A percentile compares a stretch with the other conserved stretches of the same genome.
Conservation (phyloP, 192 early-diverging fungal genomes). For the Coemansia sp. region DNA sequence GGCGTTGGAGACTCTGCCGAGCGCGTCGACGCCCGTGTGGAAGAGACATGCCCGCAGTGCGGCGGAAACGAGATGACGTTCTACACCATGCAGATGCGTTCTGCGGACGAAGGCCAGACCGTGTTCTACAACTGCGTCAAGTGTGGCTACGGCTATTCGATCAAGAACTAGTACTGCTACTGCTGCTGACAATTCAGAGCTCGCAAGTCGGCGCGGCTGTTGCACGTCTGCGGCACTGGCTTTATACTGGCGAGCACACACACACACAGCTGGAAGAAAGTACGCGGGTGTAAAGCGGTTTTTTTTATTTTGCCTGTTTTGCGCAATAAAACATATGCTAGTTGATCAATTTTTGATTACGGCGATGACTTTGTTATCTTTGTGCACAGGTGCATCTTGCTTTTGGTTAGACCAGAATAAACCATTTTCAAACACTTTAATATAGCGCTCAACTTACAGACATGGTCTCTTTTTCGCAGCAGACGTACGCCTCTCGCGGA, state of each 20-base stretch:
- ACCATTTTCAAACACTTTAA: not conserved
- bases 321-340: no score
- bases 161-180: conserved; percentile 35
- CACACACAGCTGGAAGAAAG: no score
- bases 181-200: no score
- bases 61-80: conserved; percentile 92
- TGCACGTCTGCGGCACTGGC: no score
- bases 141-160: conserved; percentile 76
- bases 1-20: conserved; percentile 49
- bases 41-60: conserved; percentile 96
- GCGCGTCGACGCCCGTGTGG: conserved; percentile 61
- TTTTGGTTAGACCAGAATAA: not conserved
- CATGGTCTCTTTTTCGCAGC: conserved; percentile 46
- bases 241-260: no score
- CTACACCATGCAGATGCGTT: conserved; percentile 94
- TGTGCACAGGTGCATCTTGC: not conserved
- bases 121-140: conserved; percentile 97
- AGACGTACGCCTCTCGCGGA: conserved; percentile 69
- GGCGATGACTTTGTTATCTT: no score
- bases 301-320: no score
- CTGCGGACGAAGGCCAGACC: conserved; percentile 99
- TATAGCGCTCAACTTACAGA: not conserved
- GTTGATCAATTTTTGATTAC: no score
- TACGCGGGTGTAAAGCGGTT: no score
- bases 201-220: no score